A percentile compares a stretch with the other conserved stretches of the same genome.
Evolutionary conservation across 805 yeast genomes (phyloP).

Genomic region (Aciculoconidium aculeatum): DNA sequence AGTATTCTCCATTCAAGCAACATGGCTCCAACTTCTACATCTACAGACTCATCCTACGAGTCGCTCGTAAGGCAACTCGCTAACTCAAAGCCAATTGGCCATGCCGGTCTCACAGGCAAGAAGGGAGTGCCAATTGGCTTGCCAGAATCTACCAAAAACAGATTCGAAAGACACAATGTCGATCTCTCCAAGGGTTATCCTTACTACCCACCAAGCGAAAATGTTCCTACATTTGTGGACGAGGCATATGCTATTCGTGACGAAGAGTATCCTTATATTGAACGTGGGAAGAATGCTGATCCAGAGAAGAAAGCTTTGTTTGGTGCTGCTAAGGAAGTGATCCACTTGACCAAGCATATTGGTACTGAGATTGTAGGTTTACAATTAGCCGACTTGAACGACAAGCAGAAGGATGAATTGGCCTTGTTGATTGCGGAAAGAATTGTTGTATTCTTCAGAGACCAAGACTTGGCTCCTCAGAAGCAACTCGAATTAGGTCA

Average conservation of each 20-base stretch:
- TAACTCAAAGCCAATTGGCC: slow-evolving; percentile 12
- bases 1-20: too few species aligned
- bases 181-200: slow-evolving; percentile 25
- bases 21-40: slow-evolving; percentile 15
- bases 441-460: slow-evolving; percentile 25
- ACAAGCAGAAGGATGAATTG: slow-evolving; percentile 25
- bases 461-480: slow-evolving; percentile 26
- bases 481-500: slow-evolving; percentile 26
- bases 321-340: slow-evolving; percentile 27
- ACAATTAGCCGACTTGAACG: slow-evolving; percentile 23
- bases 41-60: slow-evolving; percentile 8
- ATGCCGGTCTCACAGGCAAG: slow-evolving; percentile 5
- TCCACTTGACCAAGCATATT: slow-evolving; percentile 23
- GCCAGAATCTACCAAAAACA: slow-evolving; percentile 18
- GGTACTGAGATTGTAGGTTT: slow-evolving; percentile 28
- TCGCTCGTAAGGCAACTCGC: slow-evolving; percentile 12
- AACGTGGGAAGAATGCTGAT: slow-evolving; percentile 23
- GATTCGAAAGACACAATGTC: slow-evolving; percentile 19
- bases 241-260: slow-evolving; percentile 20
- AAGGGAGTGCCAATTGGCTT: too few species aligned
- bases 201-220: slow-evolving; percentile 15
- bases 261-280: slow-evolving; percentile 19
- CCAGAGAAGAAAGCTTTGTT: slow-evolving; percentile 26
- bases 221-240: slow-evolving; percentile 21
- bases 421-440: slow-evolving; percentile 26